phyloP scores from a whole-genome alignment of 805 yeast genomes.

The Candida parachauliodes region DNA sequence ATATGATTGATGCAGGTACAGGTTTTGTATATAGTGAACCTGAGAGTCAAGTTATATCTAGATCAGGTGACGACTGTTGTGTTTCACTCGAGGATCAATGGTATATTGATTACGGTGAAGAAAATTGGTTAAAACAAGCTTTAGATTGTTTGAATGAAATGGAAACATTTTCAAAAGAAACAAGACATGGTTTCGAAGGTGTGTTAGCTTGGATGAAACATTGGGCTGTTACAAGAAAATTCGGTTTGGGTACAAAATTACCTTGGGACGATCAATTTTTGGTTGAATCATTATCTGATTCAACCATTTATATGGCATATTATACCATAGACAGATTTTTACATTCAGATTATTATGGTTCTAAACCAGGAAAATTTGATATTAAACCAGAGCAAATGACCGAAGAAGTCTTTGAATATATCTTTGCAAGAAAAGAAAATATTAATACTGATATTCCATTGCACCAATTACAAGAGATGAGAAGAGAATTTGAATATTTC shows the following conservation, averaged over 20 bases:
- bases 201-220: constrained; percentile 94
- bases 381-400: constrained; percentile 84
- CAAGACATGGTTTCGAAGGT: constrained; percentile 88
- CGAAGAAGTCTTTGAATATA: constrained; percentile 88
- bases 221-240: constrained; percentile 98
- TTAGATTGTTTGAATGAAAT: constrained; percentile 70
- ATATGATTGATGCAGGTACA: constrained; percentile 68
- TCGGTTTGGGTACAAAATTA: constrained; percentile 89
- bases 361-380: constrained; percentile 64
- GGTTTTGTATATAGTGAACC: constrained; percentile 95
- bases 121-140: constrained; percentile 77
- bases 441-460: constrained; percentile 57
- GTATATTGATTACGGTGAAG: constrained; percentile 97
- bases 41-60: constrained; percentile 81
- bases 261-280: constrained; percentile 97
- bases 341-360: constrained; percentile 84
- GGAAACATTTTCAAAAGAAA: constrained; percentile 79
- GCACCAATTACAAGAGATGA: constrained; percentile 64
- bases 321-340: constrained; percentile 85
- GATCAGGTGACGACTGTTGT: constrained; percentile 95
- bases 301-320: constrained; percentile 92
- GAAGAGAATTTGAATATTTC: constrained; percentile 95
- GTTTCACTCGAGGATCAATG: constrained; percentile 98
- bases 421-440: constrained; percentile 70
- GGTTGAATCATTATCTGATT: constrained; percentile 93